Base-by-base conservation (phyloP, 345 rosid genomes). In the Citrus reticulata region DNA sequence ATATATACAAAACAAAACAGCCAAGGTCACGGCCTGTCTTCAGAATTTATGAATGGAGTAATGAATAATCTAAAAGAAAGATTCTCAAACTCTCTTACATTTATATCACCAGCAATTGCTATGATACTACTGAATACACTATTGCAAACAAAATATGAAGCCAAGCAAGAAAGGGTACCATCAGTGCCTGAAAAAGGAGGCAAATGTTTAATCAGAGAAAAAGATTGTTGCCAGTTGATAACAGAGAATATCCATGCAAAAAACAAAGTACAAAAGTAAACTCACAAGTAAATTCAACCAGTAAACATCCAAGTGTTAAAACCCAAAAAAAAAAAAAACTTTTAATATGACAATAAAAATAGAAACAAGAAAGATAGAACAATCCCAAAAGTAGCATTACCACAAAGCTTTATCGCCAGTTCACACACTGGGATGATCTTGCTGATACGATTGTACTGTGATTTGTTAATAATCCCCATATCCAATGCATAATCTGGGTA, bases 401-500 rank as follows among this genome's bases (percentile, higher is more conserved):
- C 99, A 74, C 99, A 97, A 83, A 97, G 95, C 87, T 94, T 94
- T 73, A 97, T 85, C 5, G 93, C 97, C 78, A 85, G 30, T 88
- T 94, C 93, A 77, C 99, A 97, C 71, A 88, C 80, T 79, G 99
- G 99, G 78, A 97, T 79, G 78, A 97, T 79, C 93, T 92, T 94
- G 83, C 81, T 87, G 80, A 97, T 88, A 25, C 83, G 91, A 68
- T 87, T 87, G 84, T 91, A 81, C 68, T 87, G 84, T 66, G 89
- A 7, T 78, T 93, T 74, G 42, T 79, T 79, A 65, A 97, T 92
- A 71, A 97, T 75, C n/a, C 93, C 97, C 94, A 88, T 92, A 58
- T 93, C 90, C 85, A 97, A 85, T 57, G 98, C 99, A 80, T 85
- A 97, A 86, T 97, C 99, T n/a, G 97, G 88, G 82, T 97, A 97